Evolutionary conservation across 257 asterid species (phyloP).

Genomic region (Catharanthus roseus): DNA sequence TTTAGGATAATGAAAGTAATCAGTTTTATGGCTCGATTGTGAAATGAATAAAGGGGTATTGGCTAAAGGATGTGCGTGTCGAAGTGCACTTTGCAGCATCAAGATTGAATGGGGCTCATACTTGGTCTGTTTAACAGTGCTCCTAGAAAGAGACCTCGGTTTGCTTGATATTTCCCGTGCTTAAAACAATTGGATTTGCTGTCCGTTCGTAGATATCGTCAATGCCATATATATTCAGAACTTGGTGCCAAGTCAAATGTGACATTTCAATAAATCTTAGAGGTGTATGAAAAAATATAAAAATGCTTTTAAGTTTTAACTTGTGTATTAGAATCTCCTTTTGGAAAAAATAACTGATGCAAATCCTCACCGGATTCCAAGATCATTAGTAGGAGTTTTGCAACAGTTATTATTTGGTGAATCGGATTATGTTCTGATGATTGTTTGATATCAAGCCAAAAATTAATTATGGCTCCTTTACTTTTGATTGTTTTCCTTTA

Average conservation of each 20-base stretch:
- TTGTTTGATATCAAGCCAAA: slow-evolving; percentile 1
- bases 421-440: not conserved
- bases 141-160: not conserved
- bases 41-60: not conserved
- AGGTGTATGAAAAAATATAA: not conserved
- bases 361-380: not conserved
- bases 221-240: not conserved
- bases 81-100: not conserved
- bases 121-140: not conserved
- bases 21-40: not conserved
- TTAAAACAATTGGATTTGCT: not conserved
- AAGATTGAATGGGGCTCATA: not conserved
- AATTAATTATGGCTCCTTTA: slow-evolving; percentile 9
- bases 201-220: not conserved
- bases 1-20: not conserved
- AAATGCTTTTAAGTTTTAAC: not conserved
- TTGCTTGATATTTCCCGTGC: not conserved
- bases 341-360: not conserved
- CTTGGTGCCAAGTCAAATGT: not conserved
- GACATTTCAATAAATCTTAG: not conserved
- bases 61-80: not conserved
- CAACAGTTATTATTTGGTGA: not conserved
- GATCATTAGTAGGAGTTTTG: not conserved
- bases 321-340: not conserved
- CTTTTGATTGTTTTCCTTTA: not conserved